Conservation (phyloP, 371 early-diverging fungal genomes). For the Umbelopsis sp. region DNA sequence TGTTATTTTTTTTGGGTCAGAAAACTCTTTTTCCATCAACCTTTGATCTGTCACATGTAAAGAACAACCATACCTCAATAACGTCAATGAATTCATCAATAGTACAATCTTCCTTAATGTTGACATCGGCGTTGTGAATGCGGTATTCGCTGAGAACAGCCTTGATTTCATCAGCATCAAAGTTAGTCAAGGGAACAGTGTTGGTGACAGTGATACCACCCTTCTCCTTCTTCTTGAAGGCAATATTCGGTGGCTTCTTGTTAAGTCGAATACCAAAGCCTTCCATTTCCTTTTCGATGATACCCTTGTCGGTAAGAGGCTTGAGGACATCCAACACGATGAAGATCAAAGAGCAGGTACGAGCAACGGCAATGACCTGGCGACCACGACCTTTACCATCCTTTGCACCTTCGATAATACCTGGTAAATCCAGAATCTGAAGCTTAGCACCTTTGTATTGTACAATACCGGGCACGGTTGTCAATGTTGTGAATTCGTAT, state of each 20-base stretch:
- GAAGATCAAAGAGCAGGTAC: slow-evolving; percentile 93
- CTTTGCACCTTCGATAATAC: slow-evolving; percentile 99
- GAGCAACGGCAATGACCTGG: slow-evolving; percentile 91
- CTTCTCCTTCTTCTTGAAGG: slow-evolving; percentile 92
- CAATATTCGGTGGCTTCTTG: slow-evolving; percentile 94
- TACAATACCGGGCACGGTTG: slow-evolving; percentile 96
- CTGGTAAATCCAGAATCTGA: slow-evolving; percentile 81
- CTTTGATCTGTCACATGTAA: no score
- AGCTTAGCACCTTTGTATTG: slow-evolving; percentile 98
- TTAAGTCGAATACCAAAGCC: slow-evolving; percentile 99
- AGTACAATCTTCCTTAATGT: slow-evolving; percentile 85
- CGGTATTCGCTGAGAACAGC: slow-evolving; percentile 91
- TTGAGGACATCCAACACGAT: slow-evolving; percentile 97
- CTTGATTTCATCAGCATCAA: slow-evolving; percentile 86
- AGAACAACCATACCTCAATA: slow-evolving; percentile 54
- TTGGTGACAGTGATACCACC: slow-evolving; percentile 93
- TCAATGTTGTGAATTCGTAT: slow-evolving; percentile 99
- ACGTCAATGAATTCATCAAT: slow-evolving; percentile 97
- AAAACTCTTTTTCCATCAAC: no score
- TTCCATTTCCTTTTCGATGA: slow-evolving; percentile 98
- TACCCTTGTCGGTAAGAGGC: slow-evolving; percentile 90
- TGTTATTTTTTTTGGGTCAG: no score
- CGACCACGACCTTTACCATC: slow-evolving; percentile 99
- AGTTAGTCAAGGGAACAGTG: slow-evolving; percentile 83
- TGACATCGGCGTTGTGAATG: slow-evolving; percentile 93